Conservation (phyloP, 176 grass and related monocot genomes). For the Carex myosuroides region DNA sequence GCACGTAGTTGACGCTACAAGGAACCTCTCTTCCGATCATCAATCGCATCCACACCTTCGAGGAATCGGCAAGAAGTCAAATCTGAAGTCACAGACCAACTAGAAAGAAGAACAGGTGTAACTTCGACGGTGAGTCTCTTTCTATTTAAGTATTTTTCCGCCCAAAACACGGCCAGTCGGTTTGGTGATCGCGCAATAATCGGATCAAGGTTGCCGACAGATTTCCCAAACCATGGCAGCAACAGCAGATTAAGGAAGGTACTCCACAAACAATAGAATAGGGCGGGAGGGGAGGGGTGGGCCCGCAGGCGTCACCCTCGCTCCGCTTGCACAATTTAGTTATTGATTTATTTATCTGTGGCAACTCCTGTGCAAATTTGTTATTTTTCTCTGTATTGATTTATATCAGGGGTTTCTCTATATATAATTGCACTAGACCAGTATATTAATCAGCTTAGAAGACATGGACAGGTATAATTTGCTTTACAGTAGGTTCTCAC, state of each 20-base stretch:
- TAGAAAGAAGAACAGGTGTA: neutral
- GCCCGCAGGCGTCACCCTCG: no score
- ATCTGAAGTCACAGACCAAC: neutral
- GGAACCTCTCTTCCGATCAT: neutral
- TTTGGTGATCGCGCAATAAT: neutral
- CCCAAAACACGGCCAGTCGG: neutral
- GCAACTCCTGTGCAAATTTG: neutral
- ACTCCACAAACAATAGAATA: neutral
- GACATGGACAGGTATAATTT: neutral
- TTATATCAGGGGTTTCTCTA: neutral
- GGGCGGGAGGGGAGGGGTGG: neutral
- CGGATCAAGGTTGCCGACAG: neutral
- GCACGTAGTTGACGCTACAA: neutral
- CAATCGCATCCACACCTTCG: neutral
- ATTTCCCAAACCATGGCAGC: neutral
- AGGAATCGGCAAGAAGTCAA: neutral
- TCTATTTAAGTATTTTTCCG: neutral
- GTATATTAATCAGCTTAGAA: neutral
- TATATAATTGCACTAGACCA: neutral
- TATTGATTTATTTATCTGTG: neutral
- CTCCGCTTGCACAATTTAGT: no score
- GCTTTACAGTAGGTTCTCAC: neutral
- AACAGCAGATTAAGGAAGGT: neutral
- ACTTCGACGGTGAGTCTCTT: neutral
- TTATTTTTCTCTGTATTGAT: neutral